phyloP scores from a whole-genome alignment of 768 basidiomycete species.

The Megacollybia marginata region DNA sequence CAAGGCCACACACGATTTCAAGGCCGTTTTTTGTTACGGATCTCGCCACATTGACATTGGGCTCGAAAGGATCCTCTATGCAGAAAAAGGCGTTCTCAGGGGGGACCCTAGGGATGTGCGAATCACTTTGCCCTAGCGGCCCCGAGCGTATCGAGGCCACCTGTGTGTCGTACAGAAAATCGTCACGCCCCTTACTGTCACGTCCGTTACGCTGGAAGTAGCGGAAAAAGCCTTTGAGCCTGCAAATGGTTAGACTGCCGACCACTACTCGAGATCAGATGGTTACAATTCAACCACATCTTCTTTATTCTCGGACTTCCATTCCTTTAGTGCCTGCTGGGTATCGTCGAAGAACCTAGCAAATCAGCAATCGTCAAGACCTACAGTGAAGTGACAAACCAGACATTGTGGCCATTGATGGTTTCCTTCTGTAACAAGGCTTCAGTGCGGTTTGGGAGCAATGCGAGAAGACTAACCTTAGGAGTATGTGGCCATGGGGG shows the following conservation, averaged over 20 bases:
- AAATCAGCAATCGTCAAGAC: conserved; percentile 9
- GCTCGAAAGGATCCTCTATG: conserved; percentile 98
- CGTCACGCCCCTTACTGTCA: too few species aligned
- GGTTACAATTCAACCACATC: conserved; percentile 87
- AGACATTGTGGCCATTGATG: conserved; percentile 74
- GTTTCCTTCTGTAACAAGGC: conserved; percentile 61
- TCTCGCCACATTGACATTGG: conserved; percentile 89
- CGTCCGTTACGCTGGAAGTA: conserved; percentile 91
- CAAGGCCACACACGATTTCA: conserved; percentile 61
- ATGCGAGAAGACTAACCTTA: conserved; percentile 36
- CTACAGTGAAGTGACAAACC: conserved; percentile 32
- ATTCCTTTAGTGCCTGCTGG: conserved; percentile 82
- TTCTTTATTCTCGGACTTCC: conserved; percentile 91
- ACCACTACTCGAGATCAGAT: background rate
- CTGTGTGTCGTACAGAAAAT: conserved; percentile 86
- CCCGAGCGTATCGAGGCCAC: conserved; percentile 90
- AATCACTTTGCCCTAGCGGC: conserved; percentile 84
- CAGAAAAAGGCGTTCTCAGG: too few species aligned
- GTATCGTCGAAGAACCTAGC: conserved; percentile 95
- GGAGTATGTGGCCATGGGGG: conserved; percentile 84
- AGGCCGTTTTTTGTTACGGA: conserved; percentile 96
- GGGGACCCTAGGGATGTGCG: too few species aligned
- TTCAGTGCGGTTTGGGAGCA: conserved; percentile 1
- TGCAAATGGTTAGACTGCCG: conserved; percentile 28
- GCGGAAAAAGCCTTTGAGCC: conserved; percentile 95